A percentile compares a stretch with the other conserved stretches of the same genome.
Conservation (phyloP, 108 stramenopile genomes). For the Conticribra guillardii region DNA sequence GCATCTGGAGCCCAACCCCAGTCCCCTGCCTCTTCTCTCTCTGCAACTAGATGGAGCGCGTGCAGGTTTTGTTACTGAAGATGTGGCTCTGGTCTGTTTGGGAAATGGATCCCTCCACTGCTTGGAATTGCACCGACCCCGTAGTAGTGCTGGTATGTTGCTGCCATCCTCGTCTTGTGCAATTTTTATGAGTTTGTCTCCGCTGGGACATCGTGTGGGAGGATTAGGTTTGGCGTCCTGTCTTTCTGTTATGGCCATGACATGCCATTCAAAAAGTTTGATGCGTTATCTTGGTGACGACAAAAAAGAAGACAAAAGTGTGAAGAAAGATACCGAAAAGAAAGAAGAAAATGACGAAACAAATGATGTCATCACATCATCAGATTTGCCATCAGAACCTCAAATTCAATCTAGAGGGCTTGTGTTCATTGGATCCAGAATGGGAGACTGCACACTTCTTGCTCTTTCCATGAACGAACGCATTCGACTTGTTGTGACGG, state of each 20-base stretch:
- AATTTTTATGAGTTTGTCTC: conserved; percentile 61
- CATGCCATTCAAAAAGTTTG: conserved; percentile 20
- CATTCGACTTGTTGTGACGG: conserved; percentile 30
- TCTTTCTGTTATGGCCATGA: conserved; percentile 47
- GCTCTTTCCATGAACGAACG: conserved; percentile 67
- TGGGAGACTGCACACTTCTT: conserved; percentile 83
- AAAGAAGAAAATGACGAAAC: conserved; percentile 4
- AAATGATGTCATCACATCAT: conserved; percentile 14
- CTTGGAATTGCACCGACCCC: conserved; percentile 52
- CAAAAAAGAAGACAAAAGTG: not conserved
- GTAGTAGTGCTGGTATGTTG: not conserved
- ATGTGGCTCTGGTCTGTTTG: conserved; percentile 64
- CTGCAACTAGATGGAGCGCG: conserved; percentile 80
- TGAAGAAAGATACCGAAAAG: conserved; percentile 5
- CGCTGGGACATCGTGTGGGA: conserved; percentile 66
- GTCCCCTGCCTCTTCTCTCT: conserved; percentile 71
- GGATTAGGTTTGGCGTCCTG: conserved; percentile 69
- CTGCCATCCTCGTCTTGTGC: not conserved
- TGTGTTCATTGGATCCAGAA: conserved; percentile 78
- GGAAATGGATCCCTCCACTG: conserved; percentile 71
- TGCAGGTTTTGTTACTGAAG: conserved; percentile 50
- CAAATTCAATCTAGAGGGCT: conserved; percentile 57
- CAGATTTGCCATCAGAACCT: not conserved
- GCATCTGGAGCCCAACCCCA: conserved; percentile 65
- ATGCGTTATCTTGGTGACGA: conserved; percentile 25